Conservation (phyloP, 2,329 filamentous ascomycete genomes). For the Calonectria pauciramosa region DNA sequence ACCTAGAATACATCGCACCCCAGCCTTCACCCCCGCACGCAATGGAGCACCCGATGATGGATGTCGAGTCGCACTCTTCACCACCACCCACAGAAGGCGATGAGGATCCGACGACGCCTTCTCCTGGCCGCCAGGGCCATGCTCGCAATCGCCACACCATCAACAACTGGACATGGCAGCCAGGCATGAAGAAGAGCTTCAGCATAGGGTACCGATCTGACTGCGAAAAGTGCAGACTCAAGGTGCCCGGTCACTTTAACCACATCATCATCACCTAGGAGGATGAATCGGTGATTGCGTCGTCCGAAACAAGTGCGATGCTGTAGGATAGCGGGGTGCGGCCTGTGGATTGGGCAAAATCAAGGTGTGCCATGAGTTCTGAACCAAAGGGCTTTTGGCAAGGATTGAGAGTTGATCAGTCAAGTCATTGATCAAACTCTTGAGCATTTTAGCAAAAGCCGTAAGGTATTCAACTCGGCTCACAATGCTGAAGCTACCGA, state of each 20-base stretch:
- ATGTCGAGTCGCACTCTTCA: conserved; percentile 47
- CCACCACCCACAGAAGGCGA: conserved; percentile 46
- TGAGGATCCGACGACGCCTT: conserved; percentile 57
- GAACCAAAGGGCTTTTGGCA: background rate
- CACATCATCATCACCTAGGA: conserved; percentile 79
- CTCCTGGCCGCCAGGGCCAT: conserved; percentile 67
- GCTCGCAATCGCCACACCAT: conserved; percentile 71
- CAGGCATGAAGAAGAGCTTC: conserved; percentile 77
- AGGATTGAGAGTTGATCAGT: background rate
- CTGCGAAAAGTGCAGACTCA: conserved; percentile 82
- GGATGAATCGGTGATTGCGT: conserved; percentile 44
- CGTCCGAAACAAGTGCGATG: conserved; percentile 35
- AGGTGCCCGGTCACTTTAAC: conserved; percentile 84
- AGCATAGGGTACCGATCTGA: conserved; percentile 84
- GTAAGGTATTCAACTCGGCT: background rate
- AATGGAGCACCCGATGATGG: conserved; percentile 58
- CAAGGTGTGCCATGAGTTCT: conserved; percentile 26
- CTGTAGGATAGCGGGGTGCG: conserved; percentile 47
- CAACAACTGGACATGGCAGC: conserved; percentile 72
- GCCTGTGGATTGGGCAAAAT: conserved; percentile 39
- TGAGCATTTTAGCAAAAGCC: background rate
- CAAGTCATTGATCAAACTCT: background rate
- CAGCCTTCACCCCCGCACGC: conserved; percentile 49
- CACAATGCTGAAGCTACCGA: background rate
- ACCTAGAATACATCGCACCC: conserved; percentile 30